Evolutionary conservation across 1,284 basidiomycete species (phyloP).

Genomic region (Kwoniella shivajii): DNA sequence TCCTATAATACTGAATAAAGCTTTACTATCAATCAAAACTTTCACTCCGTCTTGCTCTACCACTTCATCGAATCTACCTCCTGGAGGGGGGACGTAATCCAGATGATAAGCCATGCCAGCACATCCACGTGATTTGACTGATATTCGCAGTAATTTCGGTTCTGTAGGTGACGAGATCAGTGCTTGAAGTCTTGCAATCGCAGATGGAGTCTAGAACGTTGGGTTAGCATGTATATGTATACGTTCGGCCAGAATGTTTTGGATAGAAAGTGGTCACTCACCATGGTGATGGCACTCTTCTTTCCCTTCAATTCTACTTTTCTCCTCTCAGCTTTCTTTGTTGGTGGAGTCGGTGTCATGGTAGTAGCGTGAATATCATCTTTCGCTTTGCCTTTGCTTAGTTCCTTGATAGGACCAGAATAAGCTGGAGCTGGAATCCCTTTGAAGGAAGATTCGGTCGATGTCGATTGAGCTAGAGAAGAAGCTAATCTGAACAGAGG

Average conservation of each 20-base stretch:
- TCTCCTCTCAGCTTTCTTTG: constrained; percentile 20
- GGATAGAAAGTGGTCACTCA: constrained; percentile 56
- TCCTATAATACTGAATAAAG: constrained; percentile 96
- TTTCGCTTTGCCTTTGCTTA: constrained; percentile 16
- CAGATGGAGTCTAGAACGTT: constrained; percentile 84
- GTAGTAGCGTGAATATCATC: constrained; percentile 4
- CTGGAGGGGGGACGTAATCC: constrained; percentile 90
- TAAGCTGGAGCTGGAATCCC: constrained; percentile 33
- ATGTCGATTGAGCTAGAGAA: constrained; percentile 8
- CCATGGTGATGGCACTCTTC: constrained; percentile 81
- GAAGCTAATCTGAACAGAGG: constrained; percentile 3
- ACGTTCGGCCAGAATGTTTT: too few relatives aligned
- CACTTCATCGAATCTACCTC: constrained; percentile 90
- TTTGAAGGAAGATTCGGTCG: constrained; percentile 25
- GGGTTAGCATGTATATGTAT: background rate
- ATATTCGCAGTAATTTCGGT: constrained; percentile 92
- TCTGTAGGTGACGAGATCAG: constrained; percentile 59
- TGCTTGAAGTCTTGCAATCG: constrained; percentile 70
- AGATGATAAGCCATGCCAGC: constrained; percentile 97
- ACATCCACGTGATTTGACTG: constrained; percentile 98
- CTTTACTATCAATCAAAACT: constrained; percentile 95
- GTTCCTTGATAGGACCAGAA: constrained; percentile 16
- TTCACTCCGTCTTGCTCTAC: constrained; percentile 92
- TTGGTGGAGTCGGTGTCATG: background rate
- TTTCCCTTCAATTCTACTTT: constrained; percentile 61